A percentile compares a stretch with the other conserved stretches of the same genome.
phyloP scores from a whole-genome alignment of 495 filamentous ascomycete genomes.

The Ramalina intermedia region DNA sequence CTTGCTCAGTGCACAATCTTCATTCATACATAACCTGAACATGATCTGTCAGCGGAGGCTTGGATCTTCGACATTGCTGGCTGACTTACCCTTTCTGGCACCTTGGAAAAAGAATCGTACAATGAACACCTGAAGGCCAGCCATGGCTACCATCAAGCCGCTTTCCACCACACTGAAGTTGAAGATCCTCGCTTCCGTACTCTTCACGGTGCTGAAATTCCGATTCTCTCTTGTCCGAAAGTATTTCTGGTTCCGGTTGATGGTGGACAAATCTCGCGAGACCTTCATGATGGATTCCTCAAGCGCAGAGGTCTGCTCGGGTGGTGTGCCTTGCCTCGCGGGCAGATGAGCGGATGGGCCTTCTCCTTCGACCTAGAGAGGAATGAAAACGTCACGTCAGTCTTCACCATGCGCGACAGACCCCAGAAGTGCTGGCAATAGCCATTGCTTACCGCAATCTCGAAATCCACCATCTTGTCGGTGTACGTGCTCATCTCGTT shows the following conservation, averaged over 20 bases:
- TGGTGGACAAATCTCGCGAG: slow-evolving; percentile 85
- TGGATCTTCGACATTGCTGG: neutral
- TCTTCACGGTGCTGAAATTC: slow-evolving; percentile 95
- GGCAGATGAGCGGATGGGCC: slow-evolving; percentile 61
- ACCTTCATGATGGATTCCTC: slow-evolving; percentile 96
- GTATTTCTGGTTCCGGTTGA: slow-evolving; percentile 96
- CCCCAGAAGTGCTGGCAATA: too few relatives aligned
- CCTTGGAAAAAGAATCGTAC: slow-evolving; percentile 98
- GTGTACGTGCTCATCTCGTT: slow-evolving; percentile 97
- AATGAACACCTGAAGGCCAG: slow-evolving; percentile 91
- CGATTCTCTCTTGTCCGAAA: slow-evolving; percentile 98
- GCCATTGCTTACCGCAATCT: slow-evolving; percentile 65
- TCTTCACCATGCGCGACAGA: too few relatives aligned
- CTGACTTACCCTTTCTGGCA: slow-evolving; percentile 48
- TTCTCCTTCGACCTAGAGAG: slow-evolving; percentile 83
- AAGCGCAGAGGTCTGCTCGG: slow-evolving; percentile 80
- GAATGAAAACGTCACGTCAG: neutral
- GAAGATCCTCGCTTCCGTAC: slow-evolving; percentile 88
- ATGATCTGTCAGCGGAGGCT: neutral
- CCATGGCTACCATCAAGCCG: slow-evolving; percentile 89
- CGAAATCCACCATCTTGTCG: slow-evolving; percentile 97
- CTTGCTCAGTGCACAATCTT: neutral
- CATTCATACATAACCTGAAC: slow-evolving; percentile 13
- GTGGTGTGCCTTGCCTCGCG: slow-evolving; percentile 75
- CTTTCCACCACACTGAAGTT: slow-evolving; percentile 94